Conservation (phyloP, 2,329 filamentous ascomycete genomes). For the Neonectria coccinea region DNA sequence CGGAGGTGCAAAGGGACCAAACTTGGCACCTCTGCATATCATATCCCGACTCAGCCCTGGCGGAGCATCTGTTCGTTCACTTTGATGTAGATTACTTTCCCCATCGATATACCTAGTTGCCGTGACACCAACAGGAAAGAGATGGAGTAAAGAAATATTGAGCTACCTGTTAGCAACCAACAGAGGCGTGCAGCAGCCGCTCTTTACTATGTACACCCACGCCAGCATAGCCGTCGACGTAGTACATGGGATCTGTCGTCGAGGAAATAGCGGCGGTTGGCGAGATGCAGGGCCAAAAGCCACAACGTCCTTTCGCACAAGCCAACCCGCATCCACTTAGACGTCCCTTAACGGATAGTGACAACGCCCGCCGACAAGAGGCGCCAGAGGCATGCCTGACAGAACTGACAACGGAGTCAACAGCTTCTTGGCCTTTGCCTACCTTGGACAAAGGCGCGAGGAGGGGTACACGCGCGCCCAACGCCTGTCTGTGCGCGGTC, state of each 20-base stretch:
- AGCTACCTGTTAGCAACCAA: constrained; percentile 18
- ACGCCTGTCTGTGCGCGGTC: constrained; percentile 40
- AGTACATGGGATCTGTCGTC: constrained; percentile 8
- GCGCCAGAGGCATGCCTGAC: constrained; percentile 16
- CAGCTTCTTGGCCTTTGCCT: constrained; percentile 33
- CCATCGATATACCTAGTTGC: constrained; percentile 6
- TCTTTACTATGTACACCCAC: constrained; percentile 25
- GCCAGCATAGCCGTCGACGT: not conserved
- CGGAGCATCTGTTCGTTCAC: constrained; percentile 4
- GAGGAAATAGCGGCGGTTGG: constrained; percentile 12
- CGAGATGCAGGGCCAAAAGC: constrained; percentile 21
- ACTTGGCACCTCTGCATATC: constrained; percentile 18
- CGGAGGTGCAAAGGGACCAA: constrained; percentile 7
- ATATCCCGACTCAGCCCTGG: constrained; percentile 12
- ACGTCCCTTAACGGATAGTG: constrained; percentile 13
- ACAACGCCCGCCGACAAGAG: constrained; percentile 7
- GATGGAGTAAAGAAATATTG: not conserved
- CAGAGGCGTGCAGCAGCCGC: constrained; percentile 14
- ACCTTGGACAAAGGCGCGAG: constrained; percentile 34
- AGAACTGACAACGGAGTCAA: constrained; percentile 25
- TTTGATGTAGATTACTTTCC: not conserved
- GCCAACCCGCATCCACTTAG: constrained; percentile 14
- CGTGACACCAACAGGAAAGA: constrained; percentile 12
- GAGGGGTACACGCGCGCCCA: constrained; percentile 37
- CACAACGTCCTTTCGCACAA: constrained; percentile 16